These are phyloP conservation scores for Puccinia novopanici DNA, from an alignment of 1,284 basidiomycete species.

Conservation along the genomic window DNA sequence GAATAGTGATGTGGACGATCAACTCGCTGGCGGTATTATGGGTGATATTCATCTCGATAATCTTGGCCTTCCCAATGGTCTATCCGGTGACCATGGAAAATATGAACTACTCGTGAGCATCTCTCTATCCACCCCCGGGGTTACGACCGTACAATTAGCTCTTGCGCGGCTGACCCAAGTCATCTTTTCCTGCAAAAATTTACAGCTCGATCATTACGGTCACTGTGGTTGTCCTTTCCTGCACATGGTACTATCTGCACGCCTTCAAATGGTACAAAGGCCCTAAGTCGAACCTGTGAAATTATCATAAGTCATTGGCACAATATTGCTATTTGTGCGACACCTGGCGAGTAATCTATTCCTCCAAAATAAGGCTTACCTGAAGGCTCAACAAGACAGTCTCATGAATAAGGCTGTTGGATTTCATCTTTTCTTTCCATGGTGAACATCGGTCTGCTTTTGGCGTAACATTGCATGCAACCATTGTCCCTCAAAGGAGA, in stretches of 20 bases:
- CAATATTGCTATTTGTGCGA: neutral
- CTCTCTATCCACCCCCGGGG: neutral
- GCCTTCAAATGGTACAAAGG: constrained; percentile 44
- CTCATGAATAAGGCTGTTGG: too few species aligned
- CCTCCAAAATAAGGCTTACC: neutral
- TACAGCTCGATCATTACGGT: constrained; percentile 33
- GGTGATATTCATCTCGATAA: constrained; percentile 60
- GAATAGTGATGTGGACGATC: constrained; percentile 68
- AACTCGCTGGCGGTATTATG: constrained; percentile 69
- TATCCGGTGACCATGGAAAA: constrained; percentile 69
- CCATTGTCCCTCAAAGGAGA: too few species aligned
- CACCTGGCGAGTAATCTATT: neutral
- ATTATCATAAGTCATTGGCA: neutral
- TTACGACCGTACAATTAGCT: neutral
- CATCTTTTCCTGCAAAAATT: neutral
- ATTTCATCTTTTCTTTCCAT: neutral
- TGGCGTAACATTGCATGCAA: too few species aligned
- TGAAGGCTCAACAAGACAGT: neutral
- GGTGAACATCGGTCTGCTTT: neutral
- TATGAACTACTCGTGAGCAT: constrained; percentile 66
- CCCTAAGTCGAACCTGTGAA: constrained; percentile 20
- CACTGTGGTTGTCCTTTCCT: constrained; percentile 3
- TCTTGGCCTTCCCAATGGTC: constrained; percentile 71
- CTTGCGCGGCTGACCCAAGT: neutral
- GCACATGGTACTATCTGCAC: constrained; percentile 34